phyloP scores from a whole-genome alignment of 768 basidiomycete species.

The Rhizopogon sp. region DNA sequence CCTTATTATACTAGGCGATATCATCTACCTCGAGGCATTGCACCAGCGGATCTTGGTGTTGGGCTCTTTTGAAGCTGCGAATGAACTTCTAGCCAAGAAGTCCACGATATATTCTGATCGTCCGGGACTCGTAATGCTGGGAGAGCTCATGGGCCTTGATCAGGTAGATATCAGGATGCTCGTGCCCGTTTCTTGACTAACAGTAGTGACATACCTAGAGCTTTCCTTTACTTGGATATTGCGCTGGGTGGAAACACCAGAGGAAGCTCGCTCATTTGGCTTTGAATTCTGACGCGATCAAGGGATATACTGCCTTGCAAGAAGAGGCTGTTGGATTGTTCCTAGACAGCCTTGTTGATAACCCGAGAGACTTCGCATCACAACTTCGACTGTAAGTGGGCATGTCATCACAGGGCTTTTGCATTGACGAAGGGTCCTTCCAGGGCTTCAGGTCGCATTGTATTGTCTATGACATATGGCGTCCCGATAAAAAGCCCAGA shows the following conservation, averaged over 20 bases:
- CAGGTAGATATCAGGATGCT: not conserved
- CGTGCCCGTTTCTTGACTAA: not conserved
- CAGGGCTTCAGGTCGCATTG: constrained; percentile 1
- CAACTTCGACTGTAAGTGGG: constrained; percentile 1
- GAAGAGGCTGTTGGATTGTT: not conserved
- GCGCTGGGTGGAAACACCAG: constrained; percentile 4
- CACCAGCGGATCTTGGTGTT: constrained; percentile 11
- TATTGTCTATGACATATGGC: constrained; percentile 5
- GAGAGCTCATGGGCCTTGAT: not conserved
- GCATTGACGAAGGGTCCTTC: not conserved
- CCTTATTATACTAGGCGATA: constrained; percentile 4
- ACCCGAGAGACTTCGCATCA: not conserved
- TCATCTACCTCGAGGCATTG: constrained; percentile 10
- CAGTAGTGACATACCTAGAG: not conserved
- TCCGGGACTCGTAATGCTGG: not conserved
- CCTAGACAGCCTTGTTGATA: constrained; percentile 1
- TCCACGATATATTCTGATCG: constrained; percentile 16
- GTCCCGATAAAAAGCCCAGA: not conserved
- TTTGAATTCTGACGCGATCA: not conserved
- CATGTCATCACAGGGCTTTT: not conserved
- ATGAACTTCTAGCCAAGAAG: constrained; percentile 24
- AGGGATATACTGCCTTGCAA: not conserved
- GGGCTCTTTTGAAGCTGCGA: constrained; percentile 20
- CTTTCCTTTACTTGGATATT: constrained; percentile 8
- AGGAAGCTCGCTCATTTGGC: constrained; percentile 3